phyloP scores from a whole-genome alignment of 2,329 filamentous ascomycete species.

The Chaetomiaceae sp. region DNA sequence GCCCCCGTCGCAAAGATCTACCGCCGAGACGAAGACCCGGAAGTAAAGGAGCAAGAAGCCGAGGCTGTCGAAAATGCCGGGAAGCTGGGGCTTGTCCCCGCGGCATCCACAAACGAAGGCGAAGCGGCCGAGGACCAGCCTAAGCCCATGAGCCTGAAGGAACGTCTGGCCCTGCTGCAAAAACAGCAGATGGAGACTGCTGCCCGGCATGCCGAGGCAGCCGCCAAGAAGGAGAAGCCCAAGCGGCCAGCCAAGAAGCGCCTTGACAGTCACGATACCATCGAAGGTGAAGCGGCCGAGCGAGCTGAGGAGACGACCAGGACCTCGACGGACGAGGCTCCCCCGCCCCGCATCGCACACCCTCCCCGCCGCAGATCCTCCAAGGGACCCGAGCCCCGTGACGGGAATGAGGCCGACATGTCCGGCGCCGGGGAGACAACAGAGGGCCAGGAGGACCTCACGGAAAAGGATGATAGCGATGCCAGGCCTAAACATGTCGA shows the following conservation, averaged over 20 bases:
- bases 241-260: conserved; percentile 71
- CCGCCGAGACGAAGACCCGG: conserved; percentile 80
- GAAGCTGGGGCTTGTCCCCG: conserved; percentile 55
- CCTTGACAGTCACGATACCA: conserved; percentile 43
- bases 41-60: conserved; percentile 59
- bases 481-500: conserved; percentile 44
- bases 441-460: conserved; percentile 54
- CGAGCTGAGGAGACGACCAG: conserved; percentile 46
- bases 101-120: conserved; percentile 40
- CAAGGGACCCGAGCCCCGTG: conserved; percentile 44
- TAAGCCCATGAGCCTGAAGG: conserved; percentile 89
- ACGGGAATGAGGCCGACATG: conserved; percentile 62
- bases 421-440: conserved; percentile 60
- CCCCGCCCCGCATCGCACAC: conserved; percentile 36
- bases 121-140: conserved; percentile 71
- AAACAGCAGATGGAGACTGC: conserved; percentile 91
- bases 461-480: conserved; percentile 71
- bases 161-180: conserved; percentile 89
- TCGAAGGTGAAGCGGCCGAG: conserved; percentile 40
- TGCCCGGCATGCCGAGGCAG: conserved; percentile 70
- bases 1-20: conserved; percentile 70
- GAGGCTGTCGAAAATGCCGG: conserved; percentile 64
- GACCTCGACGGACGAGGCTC: conserved; percentile 48
- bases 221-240: conserved; percentile 80
- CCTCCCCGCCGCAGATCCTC: conserved; percentile 51